A percentile compares a stretch with the other conserved stretches of the same genome.
Conservation (phyloP, 2,329 filamentous ascomycete genomes). For the Cladophialophora exuberans region DNA sequence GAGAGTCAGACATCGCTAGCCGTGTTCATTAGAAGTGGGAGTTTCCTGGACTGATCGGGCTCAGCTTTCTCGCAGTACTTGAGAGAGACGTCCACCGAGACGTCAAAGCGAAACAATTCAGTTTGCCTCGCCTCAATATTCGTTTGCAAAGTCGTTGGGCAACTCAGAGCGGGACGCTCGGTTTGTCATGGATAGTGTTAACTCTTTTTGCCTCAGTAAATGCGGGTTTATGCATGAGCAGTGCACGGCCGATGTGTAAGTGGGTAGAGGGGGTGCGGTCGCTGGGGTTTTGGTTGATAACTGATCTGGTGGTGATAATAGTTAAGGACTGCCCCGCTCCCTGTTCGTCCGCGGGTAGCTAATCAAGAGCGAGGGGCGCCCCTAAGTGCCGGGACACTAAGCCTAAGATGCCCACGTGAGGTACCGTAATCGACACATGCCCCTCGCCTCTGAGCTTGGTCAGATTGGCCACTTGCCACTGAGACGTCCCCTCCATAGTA, state of each 20-base stretch:
- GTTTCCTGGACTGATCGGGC: not conserved
- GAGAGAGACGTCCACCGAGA: no score
- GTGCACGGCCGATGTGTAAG: not conserved
- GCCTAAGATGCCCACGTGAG: not conserved
- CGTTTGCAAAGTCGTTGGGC: not conserved
- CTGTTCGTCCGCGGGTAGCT: no score
- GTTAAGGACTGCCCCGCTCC: constrained; percentile 1
- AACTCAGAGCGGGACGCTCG: constrained; percentile 1
- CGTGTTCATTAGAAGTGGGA: constrained; percentile 15
- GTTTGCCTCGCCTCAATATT: not conserved
- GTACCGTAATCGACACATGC: not conserved
- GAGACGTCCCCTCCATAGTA: no score
- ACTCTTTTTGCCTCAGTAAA: constrained; percentile 2
- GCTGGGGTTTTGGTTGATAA: not conserved
- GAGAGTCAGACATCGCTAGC: constrained; percentile 62
- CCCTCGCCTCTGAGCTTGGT: not conserved
- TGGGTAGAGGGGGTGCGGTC: not conserved
- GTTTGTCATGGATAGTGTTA: constrained; percentile 1
- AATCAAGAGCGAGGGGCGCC: not conserved
- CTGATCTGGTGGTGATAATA: not conserved
- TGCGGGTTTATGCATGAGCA: not conserved
- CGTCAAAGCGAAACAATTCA: no score
- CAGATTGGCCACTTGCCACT: not conserved
- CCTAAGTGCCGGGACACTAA: not conserved
- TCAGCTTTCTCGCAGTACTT: no score